These are phyloP conservation scores for Ceratocystis cacaofunesta DNA, from an alignment of 2,329 filamentous ascomycete genomes.

Conservation along the genomic window DNA sequence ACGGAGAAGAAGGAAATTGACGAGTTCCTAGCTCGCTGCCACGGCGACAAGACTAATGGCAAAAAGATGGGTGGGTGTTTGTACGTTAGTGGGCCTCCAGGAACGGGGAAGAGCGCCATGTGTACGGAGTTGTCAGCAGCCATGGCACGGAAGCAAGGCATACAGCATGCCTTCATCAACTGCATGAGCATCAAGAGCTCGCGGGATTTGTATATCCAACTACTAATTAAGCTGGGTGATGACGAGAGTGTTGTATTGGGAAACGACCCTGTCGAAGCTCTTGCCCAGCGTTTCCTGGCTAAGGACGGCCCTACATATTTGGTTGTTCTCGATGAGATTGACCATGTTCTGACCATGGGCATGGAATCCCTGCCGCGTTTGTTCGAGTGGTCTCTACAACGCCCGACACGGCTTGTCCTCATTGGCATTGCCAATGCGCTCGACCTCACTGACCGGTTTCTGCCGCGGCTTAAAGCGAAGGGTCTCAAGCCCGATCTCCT, in stretches of 20 bases:
- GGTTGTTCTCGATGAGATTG: constrained; percentile 89
- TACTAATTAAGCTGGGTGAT: constrained; percentile 55
- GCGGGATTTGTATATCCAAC: constrained; percentile 65
- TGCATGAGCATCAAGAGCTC: constrained; percentile 93
- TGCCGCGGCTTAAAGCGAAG: constrained; percentile 82
- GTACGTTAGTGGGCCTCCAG: constrained; percentile 89
- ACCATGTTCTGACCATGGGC: constrained; percentile 80
- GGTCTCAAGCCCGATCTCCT: constrained; percentile 82
- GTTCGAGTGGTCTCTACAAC: constrained; percentile 91
- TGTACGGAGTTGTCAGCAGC: constrained; percentile 62
- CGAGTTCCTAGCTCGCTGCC: constrained; percentile 51
- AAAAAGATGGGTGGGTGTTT: constrained; percentile 59
- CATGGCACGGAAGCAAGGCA: constrained; percentile 34
- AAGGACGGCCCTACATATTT: constrained; percentile 43
- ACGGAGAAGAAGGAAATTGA: constrained; percentile 49
- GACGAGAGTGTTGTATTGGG: constrained; percentile 24
- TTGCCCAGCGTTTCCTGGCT: constrained; percentile 14
- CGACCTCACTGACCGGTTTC: constrained; percentile 85
- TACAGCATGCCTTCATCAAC: constrained; percentile 72
- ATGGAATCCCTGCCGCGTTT: constrained; percentile 78
- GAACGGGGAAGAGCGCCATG: constrained; percentile 93
- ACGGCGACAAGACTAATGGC: constrained; percentile 42
- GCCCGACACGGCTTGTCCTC: constrained; percentile 63
- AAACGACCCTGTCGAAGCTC: constrained; percentile 27
- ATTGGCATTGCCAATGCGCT: constrained; percentile 93